Evolutionary conservation across 306 rosid genomes (phyloP), one percentile per base, ranked within the genome.

Genomic region (Delonix regia): DNA sequence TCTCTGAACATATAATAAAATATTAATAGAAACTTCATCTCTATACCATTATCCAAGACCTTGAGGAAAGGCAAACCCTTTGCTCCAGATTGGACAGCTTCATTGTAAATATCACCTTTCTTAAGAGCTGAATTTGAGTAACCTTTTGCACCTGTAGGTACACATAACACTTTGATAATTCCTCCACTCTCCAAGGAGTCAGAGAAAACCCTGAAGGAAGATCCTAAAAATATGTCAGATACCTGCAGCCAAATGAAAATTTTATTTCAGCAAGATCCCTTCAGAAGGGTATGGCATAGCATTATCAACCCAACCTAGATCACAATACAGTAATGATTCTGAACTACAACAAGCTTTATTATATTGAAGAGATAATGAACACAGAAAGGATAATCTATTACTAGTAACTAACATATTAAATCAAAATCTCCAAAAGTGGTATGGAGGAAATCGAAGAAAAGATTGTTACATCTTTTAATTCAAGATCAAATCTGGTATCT

Each of bases 41-140:
- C 19, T 69, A 79, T 86, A 95, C 99, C 99, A 68, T 79, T 91
- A 83, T 92, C 90, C 67, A 84, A 69, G 73, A 95, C 90, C 89
- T 92, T 95, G 81, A 95, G 87, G 83, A 91, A 95, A 82, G 96
- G 97, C 74, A 95, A 95, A 53, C 98, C 97, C 85, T 87, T 92
- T 3, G 98, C 97, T 76, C 99, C 99, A 75, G 97, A 88, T 91
- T 86, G 89, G 76, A 79, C 70, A 39, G 93, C 96, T 83, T 91
- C 96, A 51, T 69, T 85, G 76, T 86, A 95, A 77, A 95, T 78
- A 77, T 89, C 92, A 14, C 98, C 98, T 85, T 95, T 91, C 79
- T 92, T 92, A 78, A 95, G 96, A 74, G 96, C 90, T 18, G 98
- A 89, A 74, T 92, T 95, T 65, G 99, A 92, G 87, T 92, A 95